These are phyloP conservation scores for Lentinula boryana DNA, from an alignment of 768 basidiomycete genomes.

Conservation along the genomic window DNA sequence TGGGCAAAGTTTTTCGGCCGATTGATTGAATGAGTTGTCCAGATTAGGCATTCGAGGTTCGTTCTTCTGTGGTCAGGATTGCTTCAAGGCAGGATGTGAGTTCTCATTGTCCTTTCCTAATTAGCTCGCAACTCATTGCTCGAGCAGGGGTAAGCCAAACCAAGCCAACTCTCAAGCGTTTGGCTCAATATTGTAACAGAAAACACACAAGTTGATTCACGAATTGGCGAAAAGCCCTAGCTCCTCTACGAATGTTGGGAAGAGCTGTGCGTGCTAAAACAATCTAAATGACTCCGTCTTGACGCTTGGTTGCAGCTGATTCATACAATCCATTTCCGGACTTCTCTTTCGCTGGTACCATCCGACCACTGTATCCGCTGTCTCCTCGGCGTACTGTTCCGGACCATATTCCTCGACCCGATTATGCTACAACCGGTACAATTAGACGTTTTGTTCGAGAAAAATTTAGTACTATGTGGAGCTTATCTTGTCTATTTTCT, in stretches of 20 bases:
- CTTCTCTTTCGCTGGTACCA: slow-evolving; percentile 70
- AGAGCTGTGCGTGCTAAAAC: neutral
- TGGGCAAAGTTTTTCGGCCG: slow-evolving; percentile 8
- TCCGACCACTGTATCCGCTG: slow-evolving; percentile 87
- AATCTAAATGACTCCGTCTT: neutral
- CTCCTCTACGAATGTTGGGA: slow-evolving; percentile 3
- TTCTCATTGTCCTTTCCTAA: slow-evolving; percentile 10
- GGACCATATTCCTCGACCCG: slow-evolving; percentile 78
- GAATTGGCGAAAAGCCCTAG: slow-evolving; percentile 39
- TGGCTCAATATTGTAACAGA: slow-evolving; percentile 34
- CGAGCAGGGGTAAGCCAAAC: slow-evolving; percentile 19
- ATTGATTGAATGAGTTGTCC: slow-evolving; percentile 7
- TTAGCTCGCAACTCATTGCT: neutral
- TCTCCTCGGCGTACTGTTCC: slow-evolving; percentile 74
- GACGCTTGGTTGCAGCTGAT: slow-evolving; percentile 41
- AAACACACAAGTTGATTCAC: slow-evolving; percentile 78
- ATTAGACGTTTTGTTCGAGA: slow-evolving; percentile 16
- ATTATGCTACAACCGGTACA: slow-evolving; percentile 77
- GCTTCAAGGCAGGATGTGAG: slow-evolving; percentile 94
- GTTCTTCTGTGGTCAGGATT: slow-evolving; percentile 92
- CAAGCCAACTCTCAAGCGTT: neutral
- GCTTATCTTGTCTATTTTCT: slow-evolving; percentile 10
- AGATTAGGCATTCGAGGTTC: slow-evolving; percentile 76
- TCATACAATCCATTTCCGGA: slow-evolving; percentile 76
- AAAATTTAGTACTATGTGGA: slow-evolving; percentile 15